Evolutionary conservation across 306 rosid genomes (phyloP), one percentile per base, ranked within the genome.

Genomic region (Malus domestica): DNA sequence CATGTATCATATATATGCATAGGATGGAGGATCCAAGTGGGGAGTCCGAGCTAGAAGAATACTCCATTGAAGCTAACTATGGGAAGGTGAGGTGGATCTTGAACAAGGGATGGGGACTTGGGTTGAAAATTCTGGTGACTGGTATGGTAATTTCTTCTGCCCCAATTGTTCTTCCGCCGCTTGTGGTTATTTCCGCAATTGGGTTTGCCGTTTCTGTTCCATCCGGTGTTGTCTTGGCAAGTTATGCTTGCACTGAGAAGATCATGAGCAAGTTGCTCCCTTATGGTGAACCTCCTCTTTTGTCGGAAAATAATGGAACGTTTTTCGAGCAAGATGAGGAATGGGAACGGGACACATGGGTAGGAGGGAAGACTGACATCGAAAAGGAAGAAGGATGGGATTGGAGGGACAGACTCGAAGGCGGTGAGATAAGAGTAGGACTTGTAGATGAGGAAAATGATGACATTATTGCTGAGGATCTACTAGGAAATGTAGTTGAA

Each of bases 121-220:
- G 97, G 46, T 89, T 82, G 89, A 81, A 85, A 76, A 55, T 90
- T 10, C 67, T 95, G 76, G 70, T 89, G 13, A 81, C 88, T 66
- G 88, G 88, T 45, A 62, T 92, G 6, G 75, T 88, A 71, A 86
- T 86, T 19, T 84, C 88, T 46, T 84, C 91, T n/a, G 91, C 86
- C 15, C 89, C 97, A 0, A 15, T 92, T 25, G 80, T 92, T 84
- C 80, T 90, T 83, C 97, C 97, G 13, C 88, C 97, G 23, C 85
- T 95, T 55, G 49, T 87, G 13, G 83, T 88, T 54, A 66, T 89
- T 65, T 90, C 97, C 42, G 93, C 90, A 29, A 79, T 95, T 69
- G 97, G 92, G 79, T 25, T 95, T 60, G 89, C 81, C n/a, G 74
- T 80, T 81, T 87, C 91, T 52, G 64, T 92, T 72, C 97, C 97